Base-by-base conservation (phyloP, 805 yeast genomes). In the Danielia oregonensis region DNA sequence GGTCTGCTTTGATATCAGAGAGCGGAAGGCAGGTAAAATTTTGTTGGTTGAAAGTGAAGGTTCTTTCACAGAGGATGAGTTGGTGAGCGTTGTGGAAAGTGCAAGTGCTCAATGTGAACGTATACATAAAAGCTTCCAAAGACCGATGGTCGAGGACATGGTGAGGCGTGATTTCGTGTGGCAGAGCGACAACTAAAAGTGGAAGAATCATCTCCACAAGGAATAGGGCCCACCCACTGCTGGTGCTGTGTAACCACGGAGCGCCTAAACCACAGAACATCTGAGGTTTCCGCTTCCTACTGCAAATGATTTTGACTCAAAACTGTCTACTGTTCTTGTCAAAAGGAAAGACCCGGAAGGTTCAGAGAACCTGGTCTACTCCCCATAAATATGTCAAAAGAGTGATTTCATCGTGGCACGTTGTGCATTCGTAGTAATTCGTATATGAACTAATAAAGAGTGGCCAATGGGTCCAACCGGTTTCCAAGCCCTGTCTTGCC, bases 41-140 rank as follows among this genome's bases (percentile, higher is more conserved):
- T 56, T 89, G n/a, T 62, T 79, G 34, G 61, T 79, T 36, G 96
- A 88, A 43, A 80, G 91, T 35, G 62, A 70, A 33, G 97, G 97
- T 4, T 59, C 63, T 1, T 87, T 88, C 48, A 63, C 74, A 2
- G 76, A 82, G 46, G 59, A 67, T 1, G 70, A 78, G 41, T 50
- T 87, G 15, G 67, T 76, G 27, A 50, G 56, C 4, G 70, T 74
- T 4, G 58, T 86, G n/a, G 79, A 76, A 17, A 30, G 35, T 6
- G 80, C 81, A 6, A 76, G 75, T 17, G 43, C 51, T 5, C 67
- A 69, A 30, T 70, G 82, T 24, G 68, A 70, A 15, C 39, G 48
- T 16, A 47, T 73, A 8, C 79, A 75, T 48, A 49, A 46, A 23
- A 43, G 51, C 13, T 57, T 79, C 27, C 74, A 86, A 54, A 44